These are phyloP conservation scores for Rubus idaeus DNA, from an alignment of 306 rosid genomes.

Conservation along the genomic window DNA sequence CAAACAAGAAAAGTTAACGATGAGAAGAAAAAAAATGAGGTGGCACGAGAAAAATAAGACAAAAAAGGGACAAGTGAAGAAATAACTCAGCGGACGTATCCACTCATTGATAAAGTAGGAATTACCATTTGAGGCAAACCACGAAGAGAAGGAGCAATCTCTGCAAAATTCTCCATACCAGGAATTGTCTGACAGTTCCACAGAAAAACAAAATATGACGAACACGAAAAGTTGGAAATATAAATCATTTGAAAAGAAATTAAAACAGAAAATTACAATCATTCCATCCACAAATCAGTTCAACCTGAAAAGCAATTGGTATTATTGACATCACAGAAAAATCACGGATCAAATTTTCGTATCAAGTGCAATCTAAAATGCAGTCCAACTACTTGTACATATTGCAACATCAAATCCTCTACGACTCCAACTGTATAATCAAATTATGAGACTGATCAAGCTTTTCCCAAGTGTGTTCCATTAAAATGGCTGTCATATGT, in stretches of 20 bases:
- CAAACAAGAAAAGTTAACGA: constrained; percentile 18
- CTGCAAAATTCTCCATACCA: constrained; percentile 81
- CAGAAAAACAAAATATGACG: constrained; percentile 9
- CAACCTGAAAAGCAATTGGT: background rate
- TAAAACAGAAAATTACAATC: constrained; percentile 12
- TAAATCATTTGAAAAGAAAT: constrained; percentile 3
- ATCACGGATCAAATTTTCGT: background rate
- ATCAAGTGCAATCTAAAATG: background rate
- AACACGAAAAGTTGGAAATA: background rate
- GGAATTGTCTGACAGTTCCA: constrained; percentile 72
- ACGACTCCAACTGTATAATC: background rate
- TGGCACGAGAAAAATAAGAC: background rate
- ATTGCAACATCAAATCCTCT: background rate
- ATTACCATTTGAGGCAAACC: constrained; percentile 96
- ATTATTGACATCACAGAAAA: no score
- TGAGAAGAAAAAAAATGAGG: constrained; percentile 22
- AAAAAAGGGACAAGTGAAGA: background rate
- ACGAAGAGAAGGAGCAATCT: constrained; percentile 65
- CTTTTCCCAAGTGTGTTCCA: background rate
- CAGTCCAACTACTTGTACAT: background rate
- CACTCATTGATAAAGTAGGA: constrained; percentile 15
- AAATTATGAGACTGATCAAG: background rate
- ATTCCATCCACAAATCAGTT: background rate
- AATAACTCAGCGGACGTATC: background rate
- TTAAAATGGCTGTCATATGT: background rate